Evolutionary conservation across 805 yeast species (phyloP), one percentile per base, ranked within the genome.

Genomic region (Danielia reshetovae): DNA sequence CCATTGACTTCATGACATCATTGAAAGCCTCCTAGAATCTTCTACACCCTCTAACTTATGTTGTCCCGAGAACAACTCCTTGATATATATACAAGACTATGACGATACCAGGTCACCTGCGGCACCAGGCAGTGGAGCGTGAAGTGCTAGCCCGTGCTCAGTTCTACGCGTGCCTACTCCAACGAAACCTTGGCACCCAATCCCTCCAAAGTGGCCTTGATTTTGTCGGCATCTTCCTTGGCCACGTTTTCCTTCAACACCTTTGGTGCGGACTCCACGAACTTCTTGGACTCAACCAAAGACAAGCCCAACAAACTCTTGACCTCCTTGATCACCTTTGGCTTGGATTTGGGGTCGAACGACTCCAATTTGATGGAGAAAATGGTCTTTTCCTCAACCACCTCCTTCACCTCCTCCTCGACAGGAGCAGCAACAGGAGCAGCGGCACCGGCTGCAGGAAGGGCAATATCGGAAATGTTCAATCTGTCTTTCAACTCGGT

Each of bases 231-330:
- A 54, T 93, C 99, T 59, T 86, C 99, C 75, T 93, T 93, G 43
- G 95, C 82, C 42, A 93, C 88, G 53, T 88, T 87, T 54, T 93
- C 99, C 72, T 93, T 93, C 63, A 93, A 73, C 29, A 85, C 72
- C 75, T 93, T 93, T 52, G 99, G 99, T 43, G 99, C 97, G 54
- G 87, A 68, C 72, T 93, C 99, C 39, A 93, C 99, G 49, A 93
- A 85, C 71, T 93, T 93, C 80, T 93, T 93, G 43, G 97, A 85
- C 61, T 93, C 97, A 42, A 93, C 98, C 51, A 93, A 75, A 5
- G 96, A 86, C 53, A 93, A 74, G 11, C 96, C 96, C 55, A 93
- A 75, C 57, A 90, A 70, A 42, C 83, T 74, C 73, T 93, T 93
- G 52, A 93, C 95, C 70, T 93, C 98, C 73, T 93, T 93, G 61